Evolutionary conservation across 768 basidiomycete genomes (phyloP).

Genomic region (Rhizopogon vesiculosus): DNA sequence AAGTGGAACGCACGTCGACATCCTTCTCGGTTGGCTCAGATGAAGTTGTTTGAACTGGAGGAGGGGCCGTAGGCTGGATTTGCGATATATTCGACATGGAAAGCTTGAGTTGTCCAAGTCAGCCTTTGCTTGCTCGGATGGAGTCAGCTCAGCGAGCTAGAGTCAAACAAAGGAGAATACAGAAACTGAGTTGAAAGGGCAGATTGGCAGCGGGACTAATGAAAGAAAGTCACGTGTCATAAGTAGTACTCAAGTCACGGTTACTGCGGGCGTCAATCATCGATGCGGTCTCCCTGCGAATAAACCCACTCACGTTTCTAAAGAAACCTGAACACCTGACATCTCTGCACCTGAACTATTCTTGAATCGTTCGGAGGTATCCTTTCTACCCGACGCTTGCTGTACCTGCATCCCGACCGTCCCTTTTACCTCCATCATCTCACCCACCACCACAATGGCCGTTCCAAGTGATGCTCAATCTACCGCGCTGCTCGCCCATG

Average conservation of each 20-base stretch:
- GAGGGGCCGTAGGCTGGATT: conserved; percentile 17
- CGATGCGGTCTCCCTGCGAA: too few species aligned
- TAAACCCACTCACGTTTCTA: not conserved
- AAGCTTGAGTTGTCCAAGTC: not conserved
- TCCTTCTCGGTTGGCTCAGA: conserved; percentile 23
- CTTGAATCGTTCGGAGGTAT: not conserved
- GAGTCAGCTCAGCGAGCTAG: not conserved
- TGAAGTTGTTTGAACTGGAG: conserved; percentile 21
- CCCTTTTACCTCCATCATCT: not conserved
- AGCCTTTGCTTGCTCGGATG: not conserved
- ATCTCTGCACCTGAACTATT: not conserved
- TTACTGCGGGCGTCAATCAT: too few species aligned
- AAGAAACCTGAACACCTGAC: not conserved
- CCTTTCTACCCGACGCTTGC: not conserved
- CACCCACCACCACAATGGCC: conserved; percentile 13
- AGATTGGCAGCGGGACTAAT: too few species aligned
- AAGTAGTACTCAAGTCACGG: too few species aligned
- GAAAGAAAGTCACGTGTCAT: too few species aligned
- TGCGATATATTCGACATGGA: conserved; percentile 29
- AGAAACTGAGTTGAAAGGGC: too few species aligned
- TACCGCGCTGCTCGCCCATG: conserved; percentile 52
- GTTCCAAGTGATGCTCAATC: conserved; percentile 19
- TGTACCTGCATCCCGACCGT: not conserved
- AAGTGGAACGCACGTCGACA: conserved; percentile 20
- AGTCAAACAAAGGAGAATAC: not conserved